phyloP scores from a whole-genome alignment of 2,329 filamentous ascomycete species.

The Botrytis aclada region DNA sequence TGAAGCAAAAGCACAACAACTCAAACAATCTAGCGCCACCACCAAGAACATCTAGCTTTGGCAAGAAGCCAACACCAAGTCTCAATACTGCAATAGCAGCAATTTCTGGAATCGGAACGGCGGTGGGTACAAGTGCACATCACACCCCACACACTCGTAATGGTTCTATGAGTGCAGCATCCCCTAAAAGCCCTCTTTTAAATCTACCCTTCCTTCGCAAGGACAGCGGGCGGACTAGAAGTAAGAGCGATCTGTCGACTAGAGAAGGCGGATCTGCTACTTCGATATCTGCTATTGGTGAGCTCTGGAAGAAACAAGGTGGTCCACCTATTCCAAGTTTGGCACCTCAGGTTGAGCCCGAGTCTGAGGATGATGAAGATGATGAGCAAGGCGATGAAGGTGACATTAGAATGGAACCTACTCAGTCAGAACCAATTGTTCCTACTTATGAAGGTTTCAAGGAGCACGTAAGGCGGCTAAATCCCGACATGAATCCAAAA shows the following conservation, averaged over 20 bases:
- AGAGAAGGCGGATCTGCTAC: background rate
- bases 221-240: conserved; percentile 54
- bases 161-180: conserved; percentile 57
- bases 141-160: conserved; percentile 48
- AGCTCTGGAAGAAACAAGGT: conserved; percentile 55
- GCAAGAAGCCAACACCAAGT: conserved; percentile 51
- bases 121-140: conserved; percentile 47
- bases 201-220: conserved; percentile 44
- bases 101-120: conserved; percentile 53
- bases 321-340: conserved; percentile 57
- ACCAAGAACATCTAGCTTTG: conserved; percentile 48
- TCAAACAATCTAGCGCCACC: conserved; percentile 47
- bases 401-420: conserved; percentile 59
- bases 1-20: conserved; percentile 38
- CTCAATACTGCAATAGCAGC: conserved; percentile 58
- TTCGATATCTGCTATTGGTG: conserved; percentile 40
- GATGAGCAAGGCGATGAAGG: conserved; percentile 61
- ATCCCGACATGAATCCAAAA: conserved; percentile 63
- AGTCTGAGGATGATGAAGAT: conserved; percentile 53
- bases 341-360: conserved; percentile 44
- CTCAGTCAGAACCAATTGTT: conserved; percentile 62
- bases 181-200: conserved; percentile 46
- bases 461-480: conserved; percentile 67
- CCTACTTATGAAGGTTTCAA: conserved; percentile 76
- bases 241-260: conserved; percentile 41